Base-by-base conservation (phyloP, 1,284 basidiomycete genomes). In the Irpex rosettiformis region DNA sequence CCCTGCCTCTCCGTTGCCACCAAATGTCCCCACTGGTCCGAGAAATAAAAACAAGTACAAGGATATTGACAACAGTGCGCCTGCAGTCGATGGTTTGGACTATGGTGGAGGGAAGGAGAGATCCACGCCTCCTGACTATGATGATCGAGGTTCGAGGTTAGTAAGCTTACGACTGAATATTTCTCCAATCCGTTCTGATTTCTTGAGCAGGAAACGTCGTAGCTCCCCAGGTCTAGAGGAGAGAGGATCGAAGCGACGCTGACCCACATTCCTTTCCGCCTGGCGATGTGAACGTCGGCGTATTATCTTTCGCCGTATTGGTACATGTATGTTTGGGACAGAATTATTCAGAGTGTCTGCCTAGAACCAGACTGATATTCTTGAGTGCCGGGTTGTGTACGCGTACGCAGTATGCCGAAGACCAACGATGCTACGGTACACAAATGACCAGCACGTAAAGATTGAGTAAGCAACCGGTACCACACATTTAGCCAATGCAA, bases 41-140 rank as follows among this genome's bases (percentile, higher is more conserved):
- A 79, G 91, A 48, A 93, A 91, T 70, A 87, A 89, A 69, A 91
- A 91, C 70, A 91, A 91, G 69, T 93, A 93, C 75, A 93, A 92
- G 73, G 91, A 93, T 70, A 81, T 91, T 37, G 89, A 91, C 67
- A 54, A 54, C 21, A 90, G 89, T 66, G 87, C 86, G 1, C 85
- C 87, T 59, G 88, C 88, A 42, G 87, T 89, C 6, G 89, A 92
- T 65, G 90, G 90, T n/a, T 72, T 93, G 67, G 91, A 93, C 68
- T 93, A 93, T 64, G 89, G 89, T 4, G 63, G 75, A 52, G 79
- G 79, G 10, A 82, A 86, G 63, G 69, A 69, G 18, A 55, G 66
- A 33, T 59, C 65, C 2, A 63, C 65, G n/a, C 61, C 57, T 4
- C 60, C 61, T 29, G 64, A 66, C 58, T 47, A 57, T 55, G 60